Conservation (phyloP, 2,329 filamentous ascomycete species). For the Pestalotiopsis sp. region DNA sequence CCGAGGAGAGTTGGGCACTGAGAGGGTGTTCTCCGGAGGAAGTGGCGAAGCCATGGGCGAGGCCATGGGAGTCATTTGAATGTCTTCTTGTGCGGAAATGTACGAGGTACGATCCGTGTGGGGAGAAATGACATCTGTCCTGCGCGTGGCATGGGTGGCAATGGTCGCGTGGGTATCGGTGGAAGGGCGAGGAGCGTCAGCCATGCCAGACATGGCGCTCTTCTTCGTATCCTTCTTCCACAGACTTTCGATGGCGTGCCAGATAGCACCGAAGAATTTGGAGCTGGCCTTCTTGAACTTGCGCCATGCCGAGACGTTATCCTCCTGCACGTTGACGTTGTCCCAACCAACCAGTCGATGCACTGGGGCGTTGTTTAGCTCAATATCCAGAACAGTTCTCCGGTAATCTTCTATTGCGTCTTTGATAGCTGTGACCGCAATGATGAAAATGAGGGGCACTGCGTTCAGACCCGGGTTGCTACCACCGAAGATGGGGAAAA, state of each 20-base stretch:
- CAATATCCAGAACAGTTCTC: constrained; percentile 86
- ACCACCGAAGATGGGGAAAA: constrained; percentile 94
- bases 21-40: constrained; percentile 43
- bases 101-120: constrained; percentile 51
- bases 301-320: constrained; percentile 85
- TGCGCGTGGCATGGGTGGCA: constrained; percentile 47
- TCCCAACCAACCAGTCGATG: constrained; percentile 87
- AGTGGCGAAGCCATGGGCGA: constrained; percentile 60
- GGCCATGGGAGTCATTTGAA: constrained; percentile 94
- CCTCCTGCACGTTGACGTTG: constrained; percentile 91
- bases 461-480: constrained; percentile 87
- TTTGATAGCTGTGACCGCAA: constrained; percentile 86
- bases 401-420: constrained; percentile 96
- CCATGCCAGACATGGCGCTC: constrained; percentile 51
- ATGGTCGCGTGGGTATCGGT: constrained; percentile 51
- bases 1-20: constrained; percentile 25
- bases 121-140: constrained; percentile 57
- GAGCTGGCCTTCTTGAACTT: constrained; percentile 88
- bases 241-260: constrained; percentile 46
- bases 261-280: constrained; percentile 57
- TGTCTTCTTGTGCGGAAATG: constrained; percentile 66
- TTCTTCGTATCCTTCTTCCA: constrained; percentile 55
- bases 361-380: constrained; percentile 94
- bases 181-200: constrained; percentile 64
- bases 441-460: constrained; percentile 90